Base-by-base conservation (phyloP, 2,329 filamentous ascomycete genomes). In the Penicillium sp. region DNA sequence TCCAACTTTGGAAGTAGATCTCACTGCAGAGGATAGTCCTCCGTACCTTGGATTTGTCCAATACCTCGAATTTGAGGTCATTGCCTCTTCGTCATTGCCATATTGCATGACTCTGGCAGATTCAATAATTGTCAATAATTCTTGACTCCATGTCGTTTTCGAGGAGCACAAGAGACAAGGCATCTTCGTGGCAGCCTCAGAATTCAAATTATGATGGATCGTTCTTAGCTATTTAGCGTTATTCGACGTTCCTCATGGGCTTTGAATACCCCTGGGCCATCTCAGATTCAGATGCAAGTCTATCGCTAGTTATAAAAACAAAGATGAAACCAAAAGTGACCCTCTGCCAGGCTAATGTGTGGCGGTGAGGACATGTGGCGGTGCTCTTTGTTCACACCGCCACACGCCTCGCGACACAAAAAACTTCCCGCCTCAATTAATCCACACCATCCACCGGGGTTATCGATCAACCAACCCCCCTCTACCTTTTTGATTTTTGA, bases 401-500 rank as follows among this genome's bases (percentile, higher is more conserved):
- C 61, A 63, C 61, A 62, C 34, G 36, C 45, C 62, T 64, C 62
- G 62, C 62, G 61, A 64, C 62, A 64, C 62, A 64, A 63, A 54
- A 64, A 63, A 63, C 61, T 63, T 64, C 59, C 61, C 47, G 47
- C 47, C 56, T 61, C 55, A 55, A 58, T 60, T 60, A 63, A 63
- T 62, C 61, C 55, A 41, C 55, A 61, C 62, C 62, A 61, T 60
- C 55, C 45, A 46, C 51, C 56, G 53, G 41, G 50, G 50, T 53
- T 53, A 53, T 57, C 55, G 45, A 56, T 44, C 49, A 42, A 53
- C 35, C 47, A 48, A 51, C 54, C 49, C 54, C 49, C 51, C 55
- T 57, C 38, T 57, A 50, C 35, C 27, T 60, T 60, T 56, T 55
- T 41, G 39, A 55, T 53, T 49, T 56, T 55, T 51, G 52, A 55